Evolutionary conservation across 2,329 filamentous ascomycete species (phyloP).

Genomic region (Fusarium sulawesiense): DNA sequence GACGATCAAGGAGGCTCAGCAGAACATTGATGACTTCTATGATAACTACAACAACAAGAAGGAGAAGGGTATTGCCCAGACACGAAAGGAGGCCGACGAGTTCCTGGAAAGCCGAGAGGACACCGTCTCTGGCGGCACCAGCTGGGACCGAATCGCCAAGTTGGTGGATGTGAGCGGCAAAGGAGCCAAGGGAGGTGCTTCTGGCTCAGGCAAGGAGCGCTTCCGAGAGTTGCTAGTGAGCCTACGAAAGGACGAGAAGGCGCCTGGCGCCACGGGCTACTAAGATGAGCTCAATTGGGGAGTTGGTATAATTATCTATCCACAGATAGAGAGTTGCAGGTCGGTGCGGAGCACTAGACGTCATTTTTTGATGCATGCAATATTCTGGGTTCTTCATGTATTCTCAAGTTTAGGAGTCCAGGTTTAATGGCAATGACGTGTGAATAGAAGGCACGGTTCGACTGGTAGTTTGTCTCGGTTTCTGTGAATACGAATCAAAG

Average conservation of each 20-base stretch:
- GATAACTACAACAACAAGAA: slow-evolving; percentile 99
- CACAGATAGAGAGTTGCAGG: slow-evolving; percentile 21
- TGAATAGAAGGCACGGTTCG: slow-evolving; percentile 43
- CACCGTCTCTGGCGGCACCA: slow-evolving; percentile 92
- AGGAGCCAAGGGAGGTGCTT: slow-evolving; percentile 84
- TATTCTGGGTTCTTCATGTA: slow-evolving; percentile 45
- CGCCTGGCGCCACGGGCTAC: slow-evolving; percentile 73
- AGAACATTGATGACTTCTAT: slow-evolving; percentile 99
- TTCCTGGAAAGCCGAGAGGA: slow-evolving; percentile 91
- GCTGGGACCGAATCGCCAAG: slow-evolving; percentile 98
- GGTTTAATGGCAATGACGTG: slow-evolving; percentile 49
- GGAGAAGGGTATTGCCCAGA: slow-evolving; percentile 91
- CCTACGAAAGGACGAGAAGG: slow-evolving; percentile 93
- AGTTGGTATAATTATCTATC: slow-evolving; percentile 13
- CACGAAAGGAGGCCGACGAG: slow-evolving; percentile 90
- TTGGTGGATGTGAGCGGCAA: slow-evolving; percentile 97
- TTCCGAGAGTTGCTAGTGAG: slow-evolving; percentile 91
- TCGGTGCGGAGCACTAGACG: slow-evolving; percentile 38
- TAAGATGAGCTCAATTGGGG: slow-evolving; percentile 49
- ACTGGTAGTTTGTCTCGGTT: slow-evolving; percentile 2
- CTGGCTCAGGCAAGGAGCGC: slow-evolving; percentile 92
- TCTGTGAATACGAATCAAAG: slow-evolving; percentile 6
- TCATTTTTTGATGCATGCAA: slow-evolving; percentile 39
- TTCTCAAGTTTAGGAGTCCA: slow-evolving; percentile 49
- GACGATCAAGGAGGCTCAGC: slow-evolving; percentile 87